A percentile compares a stretch with the other conserved stretches of the same genome.
phyloP scores from a whole-genome alignment of 768 basidiomycete species.

The Hygrocybe coccinea region DNA sequence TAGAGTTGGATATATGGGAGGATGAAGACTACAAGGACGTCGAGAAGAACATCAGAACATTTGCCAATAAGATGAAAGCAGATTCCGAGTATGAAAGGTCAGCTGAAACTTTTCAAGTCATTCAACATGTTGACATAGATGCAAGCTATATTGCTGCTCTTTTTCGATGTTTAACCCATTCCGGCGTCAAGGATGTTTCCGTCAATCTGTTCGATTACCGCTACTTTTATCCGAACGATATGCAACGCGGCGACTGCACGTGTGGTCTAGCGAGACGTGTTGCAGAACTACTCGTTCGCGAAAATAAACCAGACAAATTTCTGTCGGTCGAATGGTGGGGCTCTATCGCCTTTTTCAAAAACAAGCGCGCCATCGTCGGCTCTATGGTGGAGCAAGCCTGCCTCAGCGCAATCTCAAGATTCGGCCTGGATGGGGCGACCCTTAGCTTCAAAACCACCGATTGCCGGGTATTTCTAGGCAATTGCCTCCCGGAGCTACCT shows the following conservation, averaged over 20 bases:
- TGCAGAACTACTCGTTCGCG: background rate
- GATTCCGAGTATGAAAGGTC: background rate
- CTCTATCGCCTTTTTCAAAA: background rate
- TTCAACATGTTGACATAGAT: background rate
- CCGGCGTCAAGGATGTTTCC: background rate
- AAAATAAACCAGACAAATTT: background rate
- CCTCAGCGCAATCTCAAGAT: background rate
- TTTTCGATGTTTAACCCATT: background rate
- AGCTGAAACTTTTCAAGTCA: background rate
- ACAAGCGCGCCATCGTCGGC: background rate
- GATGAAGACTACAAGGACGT: background rate
- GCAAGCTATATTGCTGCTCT: background rate
- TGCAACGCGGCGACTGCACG: background rate
- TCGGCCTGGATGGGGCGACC: background rate
- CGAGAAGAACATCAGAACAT: background rate
- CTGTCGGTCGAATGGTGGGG: background rate
- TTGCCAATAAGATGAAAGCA: background rate
- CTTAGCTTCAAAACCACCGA: background rate
- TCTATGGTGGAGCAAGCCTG: background rate
- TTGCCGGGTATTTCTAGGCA: too few species aligned
- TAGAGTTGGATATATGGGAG: background rate
- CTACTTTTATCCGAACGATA: background rate
- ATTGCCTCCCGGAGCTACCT: background rate
- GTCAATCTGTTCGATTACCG: background rate
- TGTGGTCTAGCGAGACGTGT: background rate